A percentile compares a stretch with the other conserved stretches of the same genome.
Conservation (phyloP, 192 early-diverging fungal species). For the Spizellomyces sp. region DNA sequence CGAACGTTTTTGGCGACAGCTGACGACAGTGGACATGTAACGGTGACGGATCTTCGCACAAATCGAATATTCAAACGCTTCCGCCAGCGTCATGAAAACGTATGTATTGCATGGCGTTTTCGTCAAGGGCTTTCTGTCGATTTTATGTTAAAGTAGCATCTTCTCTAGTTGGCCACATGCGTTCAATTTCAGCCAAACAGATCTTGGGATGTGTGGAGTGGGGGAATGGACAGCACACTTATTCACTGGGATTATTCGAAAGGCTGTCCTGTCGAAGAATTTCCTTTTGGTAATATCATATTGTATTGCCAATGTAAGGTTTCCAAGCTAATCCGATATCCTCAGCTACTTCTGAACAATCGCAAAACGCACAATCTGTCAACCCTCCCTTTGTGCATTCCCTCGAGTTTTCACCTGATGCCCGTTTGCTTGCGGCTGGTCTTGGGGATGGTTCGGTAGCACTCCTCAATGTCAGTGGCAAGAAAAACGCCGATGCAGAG, state of each 20-base stretch:
- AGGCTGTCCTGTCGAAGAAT: conserved; percentile 6
- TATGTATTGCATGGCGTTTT: neutral
- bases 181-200: conserved; percentile 21
- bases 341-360: neutral
- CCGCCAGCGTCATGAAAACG: conserved; percentile 17
- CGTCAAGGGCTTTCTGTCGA: no score
- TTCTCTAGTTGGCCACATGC: conserved; percentile 19
- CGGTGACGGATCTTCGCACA: conserved; percentile 26
- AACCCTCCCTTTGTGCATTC: conserved; percentile 33
- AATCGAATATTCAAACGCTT: conserved; percentile 28
- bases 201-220: conserved; percentile 29
- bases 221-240: conserved; percentile 17
- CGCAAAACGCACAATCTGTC: conserved; percentile 19
- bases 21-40: conserved; percentile 25
- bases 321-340: neutral
- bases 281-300: neutral
- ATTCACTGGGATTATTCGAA: conserved; percentile 25
- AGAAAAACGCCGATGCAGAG: neutral
- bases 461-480: conserved; percentile 2
- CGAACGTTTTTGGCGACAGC: conserved; percentile 20
- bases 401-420: neutral
- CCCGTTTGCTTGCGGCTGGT: conserved; percentile 15
- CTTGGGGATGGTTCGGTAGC: conserved; percentile 28
- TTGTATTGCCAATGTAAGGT: neutral
- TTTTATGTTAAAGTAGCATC: neutral